These are phyloP conservation scores for Quercus gilva DNA, from an alignment of 306 rosid genomes.

Conservation along the genomic window DNA sequence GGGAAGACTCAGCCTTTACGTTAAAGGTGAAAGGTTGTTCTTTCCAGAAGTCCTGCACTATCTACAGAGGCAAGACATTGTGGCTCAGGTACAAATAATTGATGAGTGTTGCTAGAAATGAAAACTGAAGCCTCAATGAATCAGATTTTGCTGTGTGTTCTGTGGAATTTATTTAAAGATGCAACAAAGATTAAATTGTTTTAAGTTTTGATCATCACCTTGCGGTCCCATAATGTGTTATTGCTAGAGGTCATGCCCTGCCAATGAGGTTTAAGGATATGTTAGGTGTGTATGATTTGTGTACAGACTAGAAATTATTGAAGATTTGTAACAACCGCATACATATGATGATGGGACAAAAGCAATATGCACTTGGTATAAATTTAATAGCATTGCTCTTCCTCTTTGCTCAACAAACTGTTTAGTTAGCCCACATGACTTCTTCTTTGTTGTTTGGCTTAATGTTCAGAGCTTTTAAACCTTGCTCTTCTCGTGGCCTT, in stretches of 20 bases:
- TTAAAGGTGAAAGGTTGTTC: constrained; percentile 68
- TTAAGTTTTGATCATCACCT: no score
- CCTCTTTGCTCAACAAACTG: not conserved
- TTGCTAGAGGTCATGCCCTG: no score
- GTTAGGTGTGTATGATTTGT: not conserved
- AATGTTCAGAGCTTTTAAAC: not conserved
- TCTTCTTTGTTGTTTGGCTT: not conserved
- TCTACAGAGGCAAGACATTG: constrained; percentile 48
- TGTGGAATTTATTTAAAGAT: no score
- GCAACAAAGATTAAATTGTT: no score
- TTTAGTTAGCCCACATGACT: not conserved
- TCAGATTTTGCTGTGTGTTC: not conserved
- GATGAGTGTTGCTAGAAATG: not conserved
- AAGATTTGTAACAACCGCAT: not conserved
- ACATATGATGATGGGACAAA: not conserved
- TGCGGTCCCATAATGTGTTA: no score
- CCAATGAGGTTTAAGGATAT: not conserved
- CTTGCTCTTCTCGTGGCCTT: not conserved
- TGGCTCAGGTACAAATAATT: constrained; percentile 72
- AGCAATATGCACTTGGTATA: not conserved
- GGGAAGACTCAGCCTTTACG: constrained; percentile 29
- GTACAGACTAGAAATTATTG: not conserved
- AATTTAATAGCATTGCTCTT: not conserved
- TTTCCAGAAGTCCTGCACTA: constrained; percentile 60
- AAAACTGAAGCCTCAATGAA: not conserved